Base-by-base conservation (phyloP, 139 green algal species). In the Tetradesmus lagerheimii region DNA sequence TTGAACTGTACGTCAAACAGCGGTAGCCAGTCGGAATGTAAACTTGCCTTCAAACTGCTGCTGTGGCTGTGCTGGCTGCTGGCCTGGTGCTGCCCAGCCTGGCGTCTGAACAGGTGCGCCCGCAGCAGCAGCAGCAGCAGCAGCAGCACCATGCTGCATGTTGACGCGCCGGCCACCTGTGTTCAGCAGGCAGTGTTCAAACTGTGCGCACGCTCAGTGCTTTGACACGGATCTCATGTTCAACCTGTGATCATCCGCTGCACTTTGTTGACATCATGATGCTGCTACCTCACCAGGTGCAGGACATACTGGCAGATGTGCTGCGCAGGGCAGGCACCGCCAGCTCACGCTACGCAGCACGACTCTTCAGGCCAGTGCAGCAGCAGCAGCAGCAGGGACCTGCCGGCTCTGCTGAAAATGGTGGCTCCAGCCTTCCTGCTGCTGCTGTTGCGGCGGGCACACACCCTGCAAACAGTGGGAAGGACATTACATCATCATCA, bases 281-380 rank as follows among this genome's bases (percentile, higher is more conserved):
- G 37, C 76, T 83, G 66, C 76, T 45, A 18, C 20, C 5, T 8
- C 14, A 12, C 12, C 45, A 83, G 67, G 67, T 57, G 1, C 67
- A 89, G 20, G 29, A 75, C 39, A 71, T 39, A 15, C 29, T 89
- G 41, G 34, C 85, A 45, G 67, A 47, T 14, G 67, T 67, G 15
- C 43, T 89, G 39, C 67, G 35, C 34, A 53, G 43, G n/a, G 67
- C 85, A n/a, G 85, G 67, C 38, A 41, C 38, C 12, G 39, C 85
- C 6, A 89, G 38, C 39, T 89, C 85, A n/a, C 64, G 23, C 39
- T 79, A 81, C 43, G n/a, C 85, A 39, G 39, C 85, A 35, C 53
- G 67, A 1, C 41, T 81, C 15, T 89, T 82, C 66, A 89, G 43
- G 45, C 66, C 85, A 29, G 27, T 35, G 31, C 50, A 88, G 82